Evolutionary conservation across 108 stramenopile genomes (phyloP).

Genomic region (Skeletonema grethae): DNA sequence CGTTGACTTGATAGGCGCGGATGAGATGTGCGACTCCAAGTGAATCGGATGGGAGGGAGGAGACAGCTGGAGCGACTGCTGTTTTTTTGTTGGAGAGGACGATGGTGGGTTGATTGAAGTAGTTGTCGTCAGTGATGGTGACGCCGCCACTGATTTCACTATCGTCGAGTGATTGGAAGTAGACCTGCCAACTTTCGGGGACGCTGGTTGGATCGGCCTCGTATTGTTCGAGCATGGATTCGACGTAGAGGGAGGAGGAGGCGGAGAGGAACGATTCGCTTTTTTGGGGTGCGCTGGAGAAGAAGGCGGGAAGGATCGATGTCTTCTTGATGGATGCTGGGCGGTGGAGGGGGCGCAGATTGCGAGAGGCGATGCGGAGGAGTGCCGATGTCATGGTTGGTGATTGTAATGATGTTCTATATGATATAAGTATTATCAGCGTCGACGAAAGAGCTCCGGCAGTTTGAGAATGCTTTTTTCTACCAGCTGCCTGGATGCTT

Average conservation of each 20-base stretch:
- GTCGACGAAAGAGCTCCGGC: not conserved
- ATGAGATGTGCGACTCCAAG: constrained; percentile 94
- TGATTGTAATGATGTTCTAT: no score
- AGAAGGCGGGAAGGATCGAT: constrained; percentile 1
- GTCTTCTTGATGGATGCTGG: not conserved
- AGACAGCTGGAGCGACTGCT: not conserved
- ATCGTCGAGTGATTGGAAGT: constrained; percentile 24
- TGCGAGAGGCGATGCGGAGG: not conserved
- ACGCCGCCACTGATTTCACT: not conserved
- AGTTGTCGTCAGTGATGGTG: not conserved
- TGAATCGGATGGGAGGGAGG: constrained; percentile 84
- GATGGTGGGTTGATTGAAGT: constrained; percentile 45
- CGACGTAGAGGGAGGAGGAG: constrained; percentile 77
- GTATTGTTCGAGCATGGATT: constrained; percentile 83
- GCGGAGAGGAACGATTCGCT: constrained; percentile 80
- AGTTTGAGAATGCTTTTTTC: not conserved
- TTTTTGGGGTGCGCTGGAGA: constrained; percentile 12
- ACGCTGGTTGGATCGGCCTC: constrained; percentile 69
- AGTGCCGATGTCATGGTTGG: constrained; percentile 3
- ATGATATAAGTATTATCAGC: not conserved
- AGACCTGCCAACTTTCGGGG: constrained; percentile 62
- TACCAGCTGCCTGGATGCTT: no score
- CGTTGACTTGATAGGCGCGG: constrained; percentile 96
- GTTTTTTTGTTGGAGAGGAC: constrained; percentile 22
- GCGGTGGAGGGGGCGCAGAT: not conserved